Conservation (phyloP, 2,329 filamentous ascomycete species). For the Dactylellina leptospora region DNA sequence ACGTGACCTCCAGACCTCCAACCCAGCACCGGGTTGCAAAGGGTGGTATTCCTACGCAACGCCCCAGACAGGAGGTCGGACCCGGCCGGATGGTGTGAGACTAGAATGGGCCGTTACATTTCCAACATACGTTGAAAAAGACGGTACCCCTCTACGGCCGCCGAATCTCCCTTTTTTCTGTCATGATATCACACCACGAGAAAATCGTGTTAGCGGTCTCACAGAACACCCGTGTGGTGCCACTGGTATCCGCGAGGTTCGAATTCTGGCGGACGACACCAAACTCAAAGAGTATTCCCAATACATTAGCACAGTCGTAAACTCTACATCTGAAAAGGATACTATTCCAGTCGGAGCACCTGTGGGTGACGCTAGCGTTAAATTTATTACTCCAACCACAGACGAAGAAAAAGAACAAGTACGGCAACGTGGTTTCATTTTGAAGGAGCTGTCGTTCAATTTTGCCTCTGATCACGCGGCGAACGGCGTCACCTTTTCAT, state of each 20-base stretch:
- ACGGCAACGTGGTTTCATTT: conserved; percentile 10
- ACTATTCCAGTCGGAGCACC: conserved; percentile 11
- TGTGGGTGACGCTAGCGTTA: background rate
- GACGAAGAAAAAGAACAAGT: conserved; percentile 2
- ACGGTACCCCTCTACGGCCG: conserved; percentile 48
- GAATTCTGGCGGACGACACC: conserved; percentile 59
- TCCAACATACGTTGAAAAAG: conserved; percentile 58
- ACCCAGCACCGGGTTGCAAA: background rate
- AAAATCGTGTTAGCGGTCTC: conserved; percentile 62
- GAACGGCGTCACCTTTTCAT: conserved; percentile 15
- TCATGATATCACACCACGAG: conserved; percentile 69
- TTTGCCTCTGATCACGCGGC: background rate
- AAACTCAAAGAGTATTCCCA: conserved; percentile 52
- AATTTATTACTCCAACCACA: conserved; percentile 2
- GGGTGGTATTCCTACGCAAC: conserved; percentile 62
- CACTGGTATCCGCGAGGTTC: conserved; percentile 64
- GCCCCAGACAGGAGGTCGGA: conserved; percentile 66
- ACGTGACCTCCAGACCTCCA: conserved; percentile 8
- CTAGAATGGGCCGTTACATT: conserved; percentile 70
- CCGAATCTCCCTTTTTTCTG: conserved; percentile 73
- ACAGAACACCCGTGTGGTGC: conserved; percentile 66
- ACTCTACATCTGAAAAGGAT: background rate
- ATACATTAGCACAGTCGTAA: conserved; percentile 13
- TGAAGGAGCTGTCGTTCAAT: conserved; percentile 31
- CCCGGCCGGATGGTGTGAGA: conserved; percentile 65